Evolutionary conservation across 495 filamentous ascomycete genomes (phyloP).

Genomic region (Tuber aestivum): DNA sequence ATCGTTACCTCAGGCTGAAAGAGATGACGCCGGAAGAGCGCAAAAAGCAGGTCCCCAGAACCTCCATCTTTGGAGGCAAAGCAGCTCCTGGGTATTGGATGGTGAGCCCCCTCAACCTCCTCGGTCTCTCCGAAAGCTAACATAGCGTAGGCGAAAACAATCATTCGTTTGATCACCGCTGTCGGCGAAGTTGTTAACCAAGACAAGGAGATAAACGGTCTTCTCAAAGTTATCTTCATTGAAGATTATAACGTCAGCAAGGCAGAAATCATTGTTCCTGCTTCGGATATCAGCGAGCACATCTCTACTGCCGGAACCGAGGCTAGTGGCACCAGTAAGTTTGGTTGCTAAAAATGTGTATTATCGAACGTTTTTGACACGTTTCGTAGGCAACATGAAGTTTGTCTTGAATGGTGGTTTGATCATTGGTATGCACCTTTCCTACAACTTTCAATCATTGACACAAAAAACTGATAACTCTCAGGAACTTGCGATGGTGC

Average conservation of each 20-base stretch:
- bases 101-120: slow-evolving; percentile 42
- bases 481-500: slow-evolving; percentile 85
- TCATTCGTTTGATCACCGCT: slow-evolving; percentile 92
- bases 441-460: background rate
- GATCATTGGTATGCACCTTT: slow-evolving; percentile 58
- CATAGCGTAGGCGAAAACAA: slow-evolving; percentile 82
- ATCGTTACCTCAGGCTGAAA: slow-evolving; percentile 88
- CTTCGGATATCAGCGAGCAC: slow-evolving; percentile 94
- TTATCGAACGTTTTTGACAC: slow-evolving; percentile 8
- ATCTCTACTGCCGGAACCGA: slow-evolving; percentile 98
- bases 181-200: slow-evolving; percentile 89
- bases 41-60: slow-evolving; percentile 84
- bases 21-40: slow-evolving; percentile 72
- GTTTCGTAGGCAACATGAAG: slow-evolving; percentile 72
- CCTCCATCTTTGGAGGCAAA: slow-evolving; percentile 96
- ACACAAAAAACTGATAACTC: background rate
- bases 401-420: slow-evolving; percentile 95
- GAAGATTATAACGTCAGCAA: slow-evolving; percentile 99
- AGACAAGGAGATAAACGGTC: slow-evolving; percentile 83
- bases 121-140: slow-evolving; percentile 53
- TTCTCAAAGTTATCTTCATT: slow-evolving; percentile 93
- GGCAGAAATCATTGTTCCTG: slow-evolving; percentile 91
- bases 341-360: background rate
- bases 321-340: slow-evolving; percentile 46
- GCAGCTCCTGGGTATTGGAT: slow-evolving; percentile 99